Base-by-base conservation (phyloP, 306 rosid genomes). In the Begonia masoniana region DNA sequence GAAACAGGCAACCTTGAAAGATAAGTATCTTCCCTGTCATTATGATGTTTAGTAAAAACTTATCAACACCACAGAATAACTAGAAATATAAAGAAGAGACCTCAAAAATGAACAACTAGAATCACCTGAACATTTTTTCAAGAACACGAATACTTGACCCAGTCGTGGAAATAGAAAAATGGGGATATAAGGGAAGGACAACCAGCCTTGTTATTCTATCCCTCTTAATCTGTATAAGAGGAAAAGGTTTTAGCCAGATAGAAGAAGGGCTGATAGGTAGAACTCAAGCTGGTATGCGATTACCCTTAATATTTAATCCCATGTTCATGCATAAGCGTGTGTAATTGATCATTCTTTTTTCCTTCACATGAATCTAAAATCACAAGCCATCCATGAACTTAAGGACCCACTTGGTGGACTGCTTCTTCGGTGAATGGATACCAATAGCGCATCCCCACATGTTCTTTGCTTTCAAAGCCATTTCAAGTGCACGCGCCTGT, bases 101-200 rank as follows among this genome's bases (percentile, higher is more conserved):
- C 31, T 17, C 49, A 15, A 15, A 52, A 4, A 24, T 23, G 12
- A 42, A 13, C 35, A 43, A 3, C 2, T 12, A 52, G 43, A 17
- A 65, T 60, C 59, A 92, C 99, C 95, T 81, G 83, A 87, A 87
- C 39, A 69, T 52, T 12, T 70, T 79, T 57, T 77, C 77, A 21
- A 92, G 84, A 51, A 86, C 93, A 39, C 95, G 83, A 61, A 92
- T 61, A 67, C 99, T 92, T 31, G 99, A 92, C 65, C 99, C 99
- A 51, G 99, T 92, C 13, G 99, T 92, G 47, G 99, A 92, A 68
- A 92, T 92, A 73, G 96, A 92, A 70, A 79, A 92, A 51, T 92
- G 99, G 54, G 99, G 99, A 71, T 92, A 92, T 15, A 92, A 75
- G 41, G 99, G 99, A 57, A 92, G 76, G 68, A 92, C 96, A 64